Evolutionary conservation across 106 monocot species (phyloP).

Genomic region (Dioscorea zingiberensis): DNA sequence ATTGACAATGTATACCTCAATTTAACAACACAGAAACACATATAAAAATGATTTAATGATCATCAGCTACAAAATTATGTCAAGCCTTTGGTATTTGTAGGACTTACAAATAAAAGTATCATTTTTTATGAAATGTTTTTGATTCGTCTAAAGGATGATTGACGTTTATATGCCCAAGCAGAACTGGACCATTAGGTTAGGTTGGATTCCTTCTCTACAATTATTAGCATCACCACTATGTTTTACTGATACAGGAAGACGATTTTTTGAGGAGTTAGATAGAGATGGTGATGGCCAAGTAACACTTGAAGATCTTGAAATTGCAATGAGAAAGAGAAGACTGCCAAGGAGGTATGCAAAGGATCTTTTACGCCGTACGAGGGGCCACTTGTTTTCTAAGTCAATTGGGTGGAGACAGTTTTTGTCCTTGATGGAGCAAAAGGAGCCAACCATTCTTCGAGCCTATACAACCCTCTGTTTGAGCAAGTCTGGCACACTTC

Average conservation of each 20-base stretch:
- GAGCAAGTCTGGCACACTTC: constrained; percentile 94
- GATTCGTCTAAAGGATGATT: too few species aligned
- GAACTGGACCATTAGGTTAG: too few species aligned
- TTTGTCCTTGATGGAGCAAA: constrained; percentile 89
- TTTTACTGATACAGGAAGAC: constrained; percentile 44
- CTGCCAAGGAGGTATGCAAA: constrained; percentile 75
- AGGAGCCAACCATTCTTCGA: constrained; percentile 89
- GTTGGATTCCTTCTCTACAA: too few species aligned
- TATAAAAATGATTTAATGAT: too few species aligned
- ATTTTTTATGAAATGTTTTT: too few species aligned
- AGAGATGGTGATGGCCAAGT: constrained; percentile 91
- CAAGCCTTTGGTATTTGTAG: too few species aligned
- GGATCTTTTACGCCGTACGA: constrained; percentile 69
- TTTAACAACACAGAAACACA: too few species aligned
- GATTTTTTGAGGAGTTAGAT: constrained; percentile 92
- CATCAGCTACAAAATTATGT: too few species aligned
- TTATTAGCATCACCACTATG: too few species aligned
- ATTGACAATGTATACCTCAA: too few species aligned
- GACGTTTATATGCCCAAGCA: too few species aligned
- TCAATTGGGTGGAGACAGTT: constrained; percentile 97
- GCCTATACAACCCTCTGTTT: constrained; percentile 92
- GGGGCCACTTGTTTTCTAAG: constrained; percentile 85
- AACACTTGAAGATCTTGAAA: constrained; percentile 91
- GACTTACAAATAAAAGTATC: too few species aligned
- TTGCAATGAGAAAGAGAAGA: constrained; percentile 91